A percentile compares a stretch with the other conserved stretches of the same genome.
Conservation (phyloP, 2,329 filamentous ascomycete genomes). For the Metarhizium rileyi region DNA sequence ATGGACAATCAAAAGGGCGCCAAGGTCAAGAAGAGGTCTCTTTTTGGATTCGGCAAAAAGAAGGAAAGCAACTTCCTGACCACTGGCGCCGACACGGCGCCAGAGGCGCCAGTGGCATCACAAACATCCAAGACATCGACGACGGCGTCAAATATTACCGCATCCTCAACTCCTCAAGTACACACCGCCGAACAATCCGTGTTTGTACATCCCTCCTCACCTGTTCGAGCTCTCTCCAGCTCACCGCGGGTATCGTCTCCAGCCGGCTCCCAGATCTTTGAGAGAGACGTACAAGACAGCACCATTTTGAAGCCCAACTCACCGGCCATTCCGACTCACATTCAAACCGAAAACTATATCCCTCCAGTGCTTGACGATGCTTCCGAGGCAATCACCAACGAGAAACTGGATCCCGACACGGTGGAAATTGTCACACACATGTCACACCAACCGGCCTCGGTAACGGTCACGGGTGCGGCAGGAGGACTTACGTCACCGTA, state of each 20-base stretch:
- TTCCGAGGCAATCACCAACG: conserved; percentile 83
- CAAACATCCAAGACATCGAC: conserved; percentile 2
- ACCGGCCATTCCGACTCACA: conserved; percentile 84
- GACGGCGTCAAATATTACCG: conserved; percentile 18
- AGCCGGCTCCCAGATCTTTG: conserved; percentile 75
- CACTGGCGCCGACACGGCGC: conserved; percentile 22
- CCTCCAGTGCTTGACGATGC: conserved; percentile 85
- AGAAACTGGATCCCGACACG: conserved; percentile 71
- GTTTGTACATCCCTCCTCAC: conserved; percentile 49
- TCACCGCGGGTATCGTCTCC: conserved; percentile 73
- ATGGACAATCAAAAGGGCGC: conserved; percentile 15
- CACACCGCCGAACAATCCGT: conserved; percentile 26
- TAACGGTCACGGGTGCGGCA: conserved; percentile 48
- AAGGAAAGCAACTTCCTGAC: conserved; percentile 35
- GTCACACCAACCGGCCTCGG: conserved; percentile 69
- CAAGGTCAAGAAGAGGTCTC: conserved; percentile 43
- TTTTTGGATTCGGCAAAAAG: conserved; percentile 56
- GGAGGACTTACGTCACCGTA: conserved; percentile 22
- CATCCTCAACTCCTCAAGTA: conserved; percentile 25
- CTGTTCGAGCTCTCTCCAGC: conserved; percentile 53
- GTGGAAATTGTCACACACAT: conserved; percentile 89
- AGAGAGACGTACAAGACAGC: conserved; percentile 86
- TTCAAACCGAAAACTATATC: conserved; percentile 89
- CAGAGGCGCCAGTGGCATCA: conserved; percentile 17
- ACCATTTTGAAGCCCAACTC: conserved; percentile 57